Percentiles rank a stretch among this genome's conserved stretches.
Evolutionary conservation across 345 rosid species (phyloP).

Genomic region (Populus ilicifolia): DNA sequence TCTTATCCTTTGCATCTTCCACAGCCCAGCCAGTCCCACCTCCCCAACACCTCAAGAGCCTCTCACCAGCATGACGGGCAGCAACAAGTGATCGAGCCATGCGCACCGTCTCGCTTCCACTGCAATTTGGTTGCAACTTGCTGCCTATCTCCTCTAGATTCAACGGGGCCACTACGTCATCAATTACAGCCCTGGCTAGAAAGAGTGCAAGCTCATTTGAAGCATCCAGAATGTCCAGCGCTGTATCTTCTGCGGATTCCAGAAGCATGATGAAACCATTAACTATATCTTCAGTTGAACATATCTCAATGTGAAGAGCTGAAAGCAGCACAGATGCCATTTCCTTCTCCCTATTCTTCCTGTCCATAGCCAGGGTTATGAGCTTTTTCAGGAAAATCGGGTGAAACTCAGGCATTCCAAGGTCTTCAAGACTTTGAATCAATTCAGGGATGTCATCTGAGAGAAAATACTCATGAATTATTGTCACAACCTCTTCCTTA

Average conservation of each 20-base stretch:
- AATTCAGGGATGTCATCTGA: conserved; percentile 98
- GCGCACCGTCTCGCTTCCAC: conserved; percentile 76
- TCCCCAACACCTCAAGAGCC: conserved; percentile 97
- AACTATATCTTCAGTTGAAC: conserved; percentile 82
- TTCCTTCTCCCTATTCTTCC: conserved; percentile 98
- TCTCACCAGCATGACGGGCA: conserved; percentile 98
- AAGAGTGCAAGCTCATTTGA: conserved; percentile 95
- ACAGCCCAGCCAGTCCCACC: conserved; percentile 99
- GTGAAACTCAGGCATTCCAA: conserved; percentile 65
- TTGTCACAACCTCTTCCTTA: conserved; percentile 69
- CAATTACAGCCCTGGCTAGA: conserved; percentile 95
- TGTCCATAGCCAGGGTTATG: conserved; percentile 88
- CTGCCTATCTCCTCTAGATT: conserved; percentile 82
- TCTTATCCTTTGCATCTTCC: conserved; percentile 98
- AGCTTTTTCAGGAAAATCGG: conserved; percentile 85
- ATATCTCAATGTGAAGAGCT: conserved; percentile 90
- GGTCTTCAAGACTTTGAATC: conserved; percentile 79
- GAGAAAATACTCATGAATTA: conserved; percentile 92
- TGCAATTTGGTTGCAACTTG: conserved; percentile 69
- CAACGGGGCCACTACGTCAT: conserved; percentile 85
- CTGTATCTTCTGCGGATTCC: conserved; percentile 94
- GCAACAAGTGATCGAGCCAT: conserved; percentile 75
- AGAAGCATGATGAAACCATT: conserved; percentile 90
- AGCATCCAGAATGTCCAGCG: conserved; percentile 92
- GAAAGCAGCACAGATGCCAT: conserved; percentile 97